A percentile compares a stretch with the other conserved stretches of the same genome.
phyloP scores from a whole-genome alignment of 2,329 filamentous ascomycete species.

The Calonectria multiphialidica region DNA sequence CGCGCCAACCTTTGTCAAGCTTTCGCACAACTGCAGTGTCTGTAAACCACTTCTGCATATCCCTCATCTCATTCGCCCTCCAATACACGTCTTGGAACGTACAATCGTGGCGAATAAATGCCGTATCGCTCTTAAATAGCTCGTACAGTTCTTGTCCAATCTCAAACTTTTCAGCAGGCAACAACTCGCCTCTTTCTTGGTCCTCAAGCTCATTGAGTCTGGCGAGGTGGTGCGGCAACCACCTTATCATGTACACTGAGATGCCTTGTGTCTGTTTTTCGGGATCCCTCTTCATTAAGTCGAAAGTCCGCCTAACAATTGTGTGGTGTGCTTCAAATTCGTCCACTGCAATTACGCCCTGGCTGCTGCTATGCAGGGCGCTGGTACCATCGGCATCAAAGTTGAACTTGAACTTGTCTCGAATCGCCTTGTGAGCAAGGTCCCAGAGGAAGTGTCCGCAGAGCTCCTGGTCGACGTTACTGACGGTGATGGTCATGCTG shows the following conservation, averaged over 20 bases:
- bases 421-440: not conserved
- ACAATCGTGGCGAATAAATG: not conserved
- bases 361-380: not conserved
- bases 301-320: not conserved
- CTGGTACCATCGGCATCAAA: not conserved
- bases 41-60: not conserved
- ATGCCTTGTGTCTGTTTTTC: not conserved
- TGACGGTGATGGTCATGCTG: not conserved
- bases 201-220: not conserved
- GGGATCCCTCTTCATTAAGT: not conserved
- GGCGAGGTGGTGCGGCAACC: not conserved
- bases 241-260: not conserved
- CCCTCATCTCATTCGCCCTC: not conserved
- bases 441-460: constrained; percentile 1
- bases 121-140: not conserved
- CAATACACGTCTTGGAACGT: not conserved
- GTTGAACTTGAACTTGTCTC: constrained; percentile 3
- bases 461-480: not conserved
- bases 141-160: not conserved
- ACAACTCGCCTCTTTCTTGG: not conserved
- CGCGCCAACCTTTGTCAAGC: not conserved
- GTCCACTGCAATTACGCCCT: not conserved
- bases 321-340: not conserved
- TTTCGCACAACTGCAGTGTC: not conserved
- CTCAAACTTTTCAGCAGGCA: not conserved